These are phyloP conservation scores for Mediolabrus comicus DNA, from an alignment of 108 stramenopile genomes.

Conservation along the genomic window DNA sequence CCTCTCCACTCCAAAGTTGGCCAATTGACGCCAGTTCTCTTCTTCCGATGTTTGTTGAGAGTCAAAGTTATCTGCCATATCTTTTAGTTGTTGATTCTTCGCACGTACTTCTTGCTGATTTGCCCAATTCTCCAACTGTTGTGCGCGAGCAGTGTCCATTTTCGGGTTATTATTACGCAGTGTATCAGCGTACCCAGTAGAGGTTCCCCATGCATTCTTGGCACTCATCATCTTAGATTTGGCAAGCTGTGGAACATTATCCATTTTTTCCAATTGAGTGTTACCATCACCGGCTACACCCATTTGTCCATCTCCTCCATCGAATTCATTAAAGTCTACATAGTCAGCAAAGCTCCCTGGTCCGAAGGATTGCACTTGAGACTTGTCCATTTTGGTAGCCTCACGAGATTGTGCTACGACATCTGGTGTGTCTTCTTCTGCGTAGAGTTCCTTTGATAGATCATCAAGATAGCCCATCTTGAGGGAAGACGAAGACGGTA, in stretches of 20 bases:
- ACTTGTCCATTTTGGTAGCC: constrained; percentile 54
- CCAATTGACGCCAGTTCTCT: constrained; percentile 77
- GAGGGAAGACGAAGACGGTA: not conserved
- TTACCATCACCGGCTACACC: constrained; percentile 89
- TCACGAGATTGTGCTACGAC: constrained; percentile 38
- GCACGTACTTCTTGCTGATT: constrained; percentile 84
- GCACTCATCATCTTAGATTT: constrained; percentile 71
- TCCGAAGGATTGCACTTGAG: constrained; percentile 52
- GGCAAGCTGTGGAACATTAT: constrained; percentile 32
- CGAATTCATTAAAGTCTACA: constrained; percentile 81
- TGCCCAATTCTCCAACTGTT: constrained; percentile 87
- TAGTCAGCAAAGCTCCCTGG: constrained; percentile 59
- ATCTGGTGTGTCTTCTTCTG: constrained; percentile 32
- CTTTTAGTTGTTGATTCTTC: constrained; percentile 46
- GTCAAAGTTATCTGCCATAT: constrained; percentile 72
- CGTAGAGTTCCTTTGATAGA: constrained; percentile 44
- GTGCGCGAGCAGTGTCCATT: constrained; percentile 72
- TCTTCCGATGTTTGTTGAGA: constrained; percentile 22
- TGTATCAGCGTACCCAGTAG: constrained; percentile 73
- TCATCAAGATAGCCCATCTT: constrained; percentile 74
- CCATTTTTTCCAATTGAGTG: constrained; percentile 56
- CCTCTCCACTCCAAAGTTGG: constrained; percentile 81
- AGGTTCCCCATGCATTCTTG: constrained; percentile 82
- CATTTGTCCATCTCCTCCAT: constrained; percentile 84
- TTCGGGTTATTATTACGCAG: constrained; percentile 47